phyloP scores from a whole-genome alignment of 148 eudicot species.

The Chenopodium berlandieri region DNA sequence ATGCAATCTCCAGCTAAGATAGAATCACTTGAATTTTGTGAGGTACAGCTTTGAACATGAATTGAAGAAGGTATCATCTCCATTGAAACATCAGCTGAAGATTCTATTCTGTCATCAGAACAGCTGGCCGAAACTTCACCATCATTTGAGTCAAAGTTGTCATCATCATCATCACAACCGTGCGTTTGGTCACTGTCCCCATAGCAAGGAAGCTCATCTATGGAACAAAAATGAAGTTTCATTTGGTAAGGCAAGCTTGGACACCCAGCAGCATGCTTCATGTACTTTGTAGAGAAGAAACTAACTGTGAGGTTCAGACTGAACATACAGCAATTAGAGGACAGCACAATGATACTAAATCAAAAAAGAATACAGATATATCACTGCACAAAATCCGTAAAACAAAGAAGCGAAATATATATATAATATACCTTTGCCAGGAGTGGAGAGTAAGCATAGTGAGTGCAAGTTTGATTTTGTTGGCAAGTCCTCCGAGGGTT shows the following conservation, averaged over 20 bases:
- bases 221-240: constrained; percentile 57
- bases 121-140: constrained; percentile 8
- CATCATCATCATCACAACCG: constrained; percentile 37
- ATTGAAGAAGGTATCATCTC: neutral
- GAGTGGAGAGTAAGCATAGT: constrained; percentile 85
- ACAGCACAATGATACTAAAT: neutral
- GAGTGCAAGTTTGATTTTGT: constrained; percentile 75
- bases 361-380: neutral
- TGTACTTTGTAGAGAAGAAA: constrained; percentile 76
- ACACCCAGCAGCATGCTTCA: constrained; percentile 59
- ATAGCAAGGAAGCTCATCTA: constrained; percentile 90
- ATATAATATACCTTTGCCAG: constrained; percentile 59
- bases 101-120: constrained; percentile 1
- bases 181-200: constrained; percentile 12
- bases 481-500: constrained; percentile 68
- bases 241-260: constrained; percentile 72
- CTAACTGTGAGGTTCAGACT: constrained; percentile 79
- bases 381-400: neutral
- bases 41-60: constrained; percentile 14
- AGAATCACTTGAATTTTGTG: constrained; percentile 13
- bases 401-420: neutral
- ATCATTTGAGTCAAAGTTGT: constrained; percentile 15
- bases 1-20: constrained; percentile 6
- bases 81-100: neutral
- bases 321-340: constrained; percentile 14